Evolutionary conservation across 345 rosid genomes (phyloP).

Genomic region (Salix caprea): DNA sequence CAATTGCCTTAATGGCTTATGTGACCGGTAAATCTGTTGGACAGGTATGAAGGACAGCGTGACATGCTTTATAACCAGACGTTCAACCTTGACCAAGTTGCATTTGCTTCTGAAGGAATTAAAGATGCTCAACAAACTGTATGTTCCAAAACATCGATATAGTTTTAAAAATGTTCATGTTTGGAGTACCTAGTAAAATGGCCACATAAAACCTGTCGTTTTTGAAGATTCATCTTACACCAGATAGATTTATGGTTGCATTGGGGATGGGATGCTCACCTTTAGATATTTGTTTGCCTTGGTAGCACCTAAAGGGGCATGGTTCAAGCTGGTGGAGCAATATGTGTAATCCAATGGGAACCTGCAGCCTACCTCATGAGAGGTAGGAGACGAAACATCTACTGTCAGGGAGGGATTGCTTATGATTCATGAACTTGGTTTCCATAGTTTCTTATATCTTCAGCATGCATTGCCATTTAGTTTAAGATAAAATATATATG

Average conservation of each 20-base stretch:
- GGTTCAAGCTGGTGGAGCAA: constrained; percentile 40
- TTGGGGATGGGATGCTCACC: not conserved
- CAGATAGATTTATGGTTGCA: not conserved
- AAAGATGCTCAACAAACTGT: constrained; percentile 99
- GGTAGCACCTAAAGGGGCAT: constrained; percentile 34
- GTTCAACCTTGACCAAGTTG: constrained; percentile 97
- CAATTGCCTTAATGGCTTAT: constrained; percentile 9
- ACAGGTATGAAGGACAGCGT: constrained; percentile 96
- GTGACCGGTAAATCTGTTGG: not conserved
- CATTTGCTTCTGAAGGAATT: constrained; percentile 97
- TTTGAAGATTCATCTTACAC: not conserved
- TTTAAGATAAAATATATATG: not conserved
- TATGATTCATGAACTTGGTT: constrained; percentile 5
- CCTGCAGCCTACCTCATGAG: constrained; percentile 53
- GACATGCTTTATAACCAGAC: constrained; percentile 98
- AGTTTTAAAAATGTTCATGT: not conserved
- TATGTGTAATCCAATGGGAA: constrained; percentile 36
- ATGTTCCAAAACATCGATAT: constrained; percentile 22
- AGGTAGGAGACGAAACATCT: constrained; percentile 35
- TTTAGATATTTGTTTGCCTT: constrained; percentile 32
- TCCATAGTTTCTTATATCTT: not conserved
- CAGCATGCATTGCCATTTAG: not conserved
- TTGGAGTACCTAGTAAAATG: too few species aligned
- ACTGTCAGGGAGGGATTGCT: constrained; percentile 18
- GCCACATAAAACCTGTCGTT: not conserved